These are phyloP conservation scores for Trichoderma polysporum DNA, from an alignment of 2,329 filamentous ascomycete genomes.

Conservation along the genomic window DNA sequence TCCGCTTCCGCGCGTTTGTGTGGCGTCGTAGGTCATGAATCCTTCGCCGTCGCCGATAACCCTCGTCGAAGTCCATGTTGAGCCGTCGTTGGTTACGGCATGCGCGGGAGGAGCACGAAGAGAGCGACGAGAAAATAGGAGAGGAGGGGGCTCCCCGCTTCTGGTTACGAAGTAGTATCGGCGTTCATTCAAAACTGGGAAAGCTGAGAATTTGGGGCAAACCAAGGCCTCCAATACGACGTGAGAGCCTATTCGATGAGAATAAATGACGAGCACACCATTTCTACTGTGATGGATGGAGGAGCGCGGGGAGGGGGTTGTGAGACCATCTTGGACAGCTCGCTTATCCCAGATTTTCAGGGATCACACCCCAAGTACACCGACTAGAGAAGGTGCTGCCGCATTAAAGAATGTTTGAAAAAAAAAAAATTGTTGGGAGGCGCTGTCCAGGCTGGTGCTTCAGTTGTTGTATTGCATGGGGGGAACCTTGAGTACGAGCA, in stretches of 20 bases:
- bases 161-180: neutral
- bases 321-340: neutral
- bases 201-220: neutral
- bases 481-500: neutral
- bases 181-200: neutral
- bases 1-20: slow-evolving; percentile 22
- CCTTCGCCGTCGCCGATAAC: neutral
- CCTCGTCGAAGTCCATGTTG: slow-evolving; percentile 13
- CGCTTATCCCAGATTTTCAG: neutral
- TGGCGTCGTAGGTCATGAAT: neutral
- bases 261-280: neutral
- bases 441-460: neutral
- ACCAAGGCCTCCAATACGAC: neutral
- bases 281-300: neutral
- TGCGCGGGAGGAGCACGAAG: neutral
- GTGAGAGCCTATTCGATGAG: neutral
- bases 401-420: neutral
- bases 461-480: neutral
- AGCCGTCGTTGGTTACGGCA: neutral
- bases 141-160: neutral
- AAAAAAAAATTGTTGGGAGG: neutral
- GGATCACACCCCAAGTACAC: neutral
- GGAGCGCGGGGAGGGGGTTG: neutral
- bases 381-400: neutral
- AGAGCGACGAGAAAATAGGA: neutral